These are phyloP conservation scores for Epichloe typhina DNA, from an alignment of 2,329 filamentous ascomycete genomes.

Conservation along the genomic window DNA sequence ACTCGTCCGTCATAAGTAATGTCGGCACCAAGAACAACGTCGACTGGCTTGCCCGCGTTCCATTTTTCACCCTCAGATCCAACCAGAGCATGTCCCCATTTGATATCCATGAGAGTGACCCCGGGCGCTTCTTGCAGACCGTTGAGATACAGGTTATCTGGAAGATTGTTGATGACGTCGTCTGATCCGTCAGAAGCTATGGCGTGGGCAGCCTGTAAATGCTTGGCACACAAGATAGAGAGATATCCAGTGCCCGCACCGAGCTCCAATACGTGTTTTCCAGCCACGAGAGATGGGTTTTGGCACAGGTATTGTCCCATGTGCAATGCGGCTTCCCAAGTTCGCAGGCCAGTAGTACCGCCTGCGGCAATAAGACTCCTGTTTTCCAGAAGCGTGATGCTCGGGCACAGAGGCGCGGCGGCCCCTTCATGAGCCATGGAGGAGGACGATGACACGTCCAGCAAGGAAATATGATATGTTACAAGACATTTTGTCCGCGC, in stretches of 20 bases:
- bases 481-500: conserved; percentile 64
- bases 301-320: conserved; percentile 53
- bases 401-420: conserved; percentile 1
- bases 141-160: conserved; percentile 57
- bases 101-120: conserved; percentile 41
- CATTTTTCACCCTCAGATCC: conserved; percentile 42
- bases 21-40: conserved; percentile 63
- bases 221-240: conserved; percentile 58
- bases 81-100: conserved; percentile 50
- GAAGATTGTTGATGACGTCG: conserved; percentile 54
- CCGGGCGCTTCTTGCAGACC: conserved; percentile 35
- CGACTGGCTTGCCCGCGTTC: conserved; percentile 34
- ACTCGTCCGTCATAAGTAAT: conserved; percentile 60
- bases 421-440: background rate
- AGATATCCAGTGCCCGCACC: conserved; percentile 67
- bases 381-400: conserved; percentile 55
- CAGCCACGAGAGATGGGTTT: conserved; percentile 30
- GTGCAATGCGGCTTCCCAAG: conserved; percentile 70
- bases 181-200: conserved; percentile 64
- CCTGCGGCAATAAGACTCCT: conserved; percentile 54
- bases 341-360: conserved; percentile 64
- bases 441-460: conserved; percentile 11
- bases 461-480: conserved; percentile 46
- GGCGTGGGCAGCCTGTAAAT: conserved; percentile 45
- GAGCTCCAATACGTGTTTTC: conserved; percentile 54